A percentile compares a stretch with the other conserved stretches of the same genome.
phyloP scores from a whole-genome alignment of 345 rosid species.

The Sisymbrium irio region DNA sequence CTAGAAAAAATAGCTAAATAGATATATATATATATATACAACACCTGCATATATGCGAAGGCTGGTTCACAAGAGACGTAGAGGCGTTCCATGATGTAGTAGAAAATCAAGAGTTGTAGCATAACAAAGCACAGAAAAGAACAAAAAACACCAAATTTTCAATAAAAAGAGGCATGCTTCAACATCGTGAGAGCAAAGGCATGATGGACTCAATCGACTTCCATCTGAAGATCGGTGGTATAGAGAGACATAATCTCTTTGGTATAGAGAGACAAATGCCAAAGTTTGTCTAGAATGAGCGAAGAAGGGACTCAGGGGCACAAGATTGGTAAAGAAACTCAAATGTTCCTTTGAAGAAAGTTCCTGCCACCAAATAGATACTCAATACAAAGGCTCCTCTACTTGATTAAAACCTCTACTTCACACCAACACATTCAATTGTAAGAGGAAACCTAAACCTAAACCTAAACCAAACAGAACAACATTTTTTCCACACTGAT shows the following conservation, averaged over 20 bases:
- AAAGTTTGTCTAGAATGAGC: slow-evolving; percentile 39
- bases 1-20: slow-evolving; percentile 37
- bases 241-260: too few relatives aligned
- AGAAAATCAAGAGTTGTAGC: too few relatives aligned
- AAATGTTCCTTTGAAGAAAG: slow-evolving; percentile 58
- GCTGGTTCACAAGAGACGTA: slow-evolving; percentile 60
- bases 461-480: too few relatives aligned
- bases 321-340: slow-evolving; percentile 48
- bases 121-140: too few relatives aligned
- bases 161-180: slow-evolving; percentile 64
- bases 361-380: slow-evolving; percentile 95
- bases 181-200: slow-evolving; percentile 10
- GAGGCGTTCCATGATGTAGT: slow-evolving; percentile 60
- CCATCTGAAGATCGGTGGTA: slow-evolving; percentile 41
- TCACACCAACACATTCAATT: neutral
- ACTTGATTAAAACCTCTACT: neutral
- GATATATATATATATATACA: slow-evolving; percentile 52
- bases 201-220: slow-evolving; percentile 57
- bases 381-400: slow-evolving; percentile 57
- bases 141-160: slow-evolving; percentile 33
- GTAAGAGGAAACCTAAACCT: too few relatives aligned
- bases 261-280: slow-evolving; percentile 43
- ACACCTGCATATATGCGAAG: slow-evolving; percentile 75
- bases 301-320: slow-evolving; percentile 28
- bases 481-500: too few relatives aligned